Percentiles rank a stretch among this genome's conserved stretches.
phyloP scores from a whole-genome alignment of 495 filamentous ascomycete species.

The Halenospora varia region DNA sequence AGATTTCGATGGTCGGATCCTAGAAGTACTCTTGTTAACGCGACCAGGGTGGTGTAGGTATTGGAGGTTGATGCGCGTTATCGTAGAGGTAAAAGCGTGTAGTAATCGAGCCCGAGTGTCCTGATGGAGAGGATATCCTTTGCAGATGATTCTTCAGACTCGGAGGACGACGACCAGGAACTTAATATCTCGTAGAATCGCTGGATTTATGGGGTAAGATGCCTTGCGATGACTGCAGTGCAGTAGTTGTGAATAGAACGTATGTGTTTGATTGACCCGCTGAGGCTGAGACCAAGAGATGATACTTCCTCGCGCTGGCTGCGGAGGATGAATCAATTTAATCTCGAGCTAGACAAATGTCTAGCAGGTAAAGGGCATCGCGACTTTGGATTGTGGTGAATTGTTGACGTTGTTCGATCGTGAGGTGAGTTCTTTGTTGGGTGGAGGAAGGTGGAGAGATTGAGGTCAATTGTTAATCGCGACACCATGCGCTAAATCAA shows the following conservation, averaged over 20 bases:
- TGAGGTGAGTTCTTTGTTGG: too few relatives aligned
- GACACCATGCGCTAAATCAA: too few relatives aligned
- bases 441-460: too few relatives aligned
- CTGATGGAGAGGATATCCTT: slow-evolving; percentile 22
- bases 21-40: slow-evolving; percentile 24
- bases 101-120: slow-evolving; percentile 22
- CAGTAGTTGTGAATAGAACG: slow-evolving; percentile 6
- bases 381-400: too few relatives aligned
- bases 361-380: slow-evolving; percentile 26
- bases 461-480: too few relatives aligned
- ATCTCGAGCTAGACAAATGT: slow-evolving; percentile 24
- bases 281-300: slow-evolving; percentile 23
- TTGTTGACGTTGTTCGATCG: too few relatives aligned
- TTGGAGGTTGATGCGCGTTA: slow-evolving; percentile 24
- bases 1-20: slow-evolving; percentile 5
- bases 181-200: slow-evolving; percentile 17
- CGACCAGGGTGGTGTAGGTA: slow-evolving; percentile 11
- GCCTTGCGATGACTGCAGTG: slow-evolving; percentile 13
- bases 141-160: slow-evolving; percentile 26
- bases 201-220: neutral
- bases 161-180: slow-evolving; percentile 25
- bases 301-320: slow-evolving; percentile 25
- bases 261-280: slow-evolving; percentile 16
- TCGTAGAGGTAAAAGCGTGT: slow-evolving; percentile 25
- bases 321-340: slow-evolving; percentile 25